Base-by-base conservation (phyloP, 192 early-diverging fungal genomes). In the Chytriomyces hyalinus region DNA sequence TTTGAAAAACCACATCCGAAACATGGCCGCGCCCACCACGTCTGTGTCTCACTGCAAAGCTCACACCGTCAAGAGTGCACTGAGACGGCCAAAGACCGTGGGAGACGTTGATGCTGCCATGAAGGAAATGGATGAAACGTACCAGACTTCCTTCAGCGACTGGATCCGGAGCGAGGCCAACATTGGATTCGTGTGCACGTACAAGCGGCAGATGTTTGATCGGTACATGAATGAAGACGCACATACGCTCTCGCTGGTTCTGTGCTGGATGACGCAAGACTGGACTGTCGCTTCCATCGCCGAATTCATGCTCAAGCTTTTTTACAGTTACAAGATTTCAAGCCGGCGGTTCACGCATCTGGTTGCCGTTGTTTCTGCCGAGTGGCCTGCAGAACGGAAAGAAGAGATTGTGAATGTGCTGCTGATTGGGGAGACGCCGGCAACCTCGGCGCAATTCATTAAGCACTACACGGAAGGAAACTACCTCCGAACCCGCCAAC, bases 121-220 rank as follows among this genome's bases (percentile, higher is more conserved):
- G 81, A 63, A 26, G 9, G 61, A 72, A 36, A 83, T 83, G 81
- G 81, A 83, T 64, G 26, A 60, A 28, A 64, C 43, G 15, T 46
- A 80, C 63, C 51, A 65, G 11, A 83, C 81, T 8, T 61, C 47
- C 24, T 83, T 83, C 70, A 49, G 50, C 6, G 62, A 28, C 45
- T 83, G 81, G 81, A 73, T 83, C 45, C 26, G 45, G 61, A 60
- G 48, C 57, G 81, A 83, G 53, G 49, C 45, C 17, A 83, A 83
- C 68, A 65, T 83, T 47, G 46, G 48, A 6, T 80, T 80, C 68
- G 47, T 83, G 11, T 83, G 78, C 61, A 67, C 74, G 5, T 70
- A 76, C 64, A 83, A 83, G 43, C 73, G 61, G 2, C 47, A 43
- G 22, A 20, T 71, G 69, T 71, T 71, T 60, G 69, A 71, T 59